Conservation (phyloP, 2,329 filamentous ascomycete species). For the Claviceps pusilla region DNA sequence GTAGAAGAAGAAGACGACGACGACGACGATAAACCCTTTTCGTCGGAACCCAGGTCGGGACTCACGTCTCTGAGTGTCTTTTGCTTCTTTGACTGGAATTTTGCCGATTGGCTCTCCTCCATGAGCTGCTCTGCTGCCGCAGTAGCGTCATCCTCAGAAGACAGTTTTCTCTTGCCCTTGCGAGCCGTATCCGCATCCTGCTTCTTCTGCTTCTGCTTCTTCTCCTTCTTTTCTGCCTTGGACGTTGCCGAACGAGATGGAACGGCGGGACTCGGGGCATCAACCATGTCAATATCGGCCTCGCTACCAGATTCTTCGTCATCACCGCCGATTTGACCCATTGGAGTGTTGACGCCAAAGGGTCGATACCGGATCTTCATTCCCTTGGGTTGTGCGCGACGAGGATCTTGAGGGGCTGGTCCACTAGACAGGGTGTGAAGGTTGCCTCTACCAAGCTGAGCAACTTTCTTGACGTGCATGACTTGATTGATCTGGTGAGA, state of each 20-base stretch:
- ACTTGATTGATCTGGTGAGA: conserved; percentile 37
- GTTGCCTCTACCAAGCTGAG: conserved; percentile 32
- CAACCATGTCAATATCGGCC: conserved; percentile 29
- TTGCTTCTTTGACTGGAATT: conserved; percentile 28
- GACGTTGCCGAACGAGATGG: conserved; percentile 7
- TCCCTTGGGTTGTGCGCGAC: conserved; percentile 51
- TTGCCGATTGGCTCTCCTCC: conserved; percentile 18
- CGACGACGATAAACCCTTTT: conserved; percentile 6
- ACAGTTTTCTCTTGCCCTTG: conserved; percentile 23
- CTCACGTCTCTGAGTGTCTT: conserved; percentile 20
- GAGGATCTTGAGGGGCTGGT: conserved; percentile 32
- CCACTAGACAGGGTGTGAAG: conserved; percentile 16
- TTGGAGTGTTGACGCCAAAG: conserved; percentile 35
- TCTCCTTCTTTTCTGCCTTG: conserved; percentile 14
- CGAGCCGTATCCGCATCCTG: conserved; percentile 9
- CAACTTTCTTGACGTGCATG: conserved; percentile 50
- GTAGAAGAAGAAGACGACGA: conserved; percentile 6
- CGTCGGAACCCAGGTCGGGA: conserved; percentile 20
- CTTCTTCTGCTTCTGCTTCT: conserved; percentile 6
- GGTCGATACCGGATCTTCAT: conserved; percentile 54
- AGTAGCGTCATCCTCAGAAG: conserved; percentile 23
- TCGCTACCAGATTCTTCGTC: conserved; percentile 27
- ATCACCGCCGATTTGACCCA: conserved; percentile 26
- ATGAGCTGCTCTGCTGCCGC: conserved; percentile 21
- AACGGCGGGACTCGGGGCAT: conserved; percentile 18